phyloP scores from a whole-genome alignment of 2,329 filamentous ascomycete species.

The Pseudocercospora crystallina region DNA sequence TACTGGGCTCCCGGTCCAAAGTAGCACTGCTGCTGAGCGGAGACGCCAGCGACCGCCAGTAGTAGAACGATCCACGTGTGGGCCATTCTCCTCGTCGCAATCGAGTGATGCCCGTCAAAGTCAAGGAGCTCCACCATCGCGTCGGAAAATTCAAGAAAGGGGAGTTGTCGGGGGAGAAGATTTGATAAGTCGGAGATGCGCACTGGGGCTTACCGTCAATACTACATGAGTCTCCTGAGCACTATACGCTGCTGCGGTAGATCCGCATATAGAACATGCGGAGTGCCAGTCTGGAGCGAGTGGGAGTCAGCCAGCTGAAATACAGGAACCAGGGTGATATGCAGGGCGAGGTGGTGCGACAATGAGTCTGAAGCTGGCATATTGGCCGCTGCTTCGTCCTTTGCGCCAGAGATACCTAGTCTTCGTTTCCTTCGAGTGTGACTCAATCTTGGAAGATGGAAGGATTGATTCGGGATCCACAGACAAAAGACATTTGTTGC shows the following conservation, averaged over 20 bases:
- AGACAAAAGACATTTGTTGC: no score
- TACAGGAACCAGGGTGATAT: not conserved
- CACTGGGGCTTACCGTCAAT: not conserved
- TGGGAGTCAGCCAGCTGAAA: slow-evolving; percentile 6
- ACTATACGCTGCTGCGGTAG: not conserved
- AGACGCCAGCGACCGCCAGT: not conserved
- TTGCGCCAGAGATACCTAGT: no score
- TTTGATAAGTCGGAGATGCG: not conserved
- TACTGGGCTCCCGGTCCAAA: slow-evolving; percentile 29
- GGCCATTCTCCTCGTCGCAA: not conserved
- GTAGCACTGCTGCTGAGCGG: slow-evolving; percentile 34
- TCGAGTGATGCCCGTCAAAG: not conserved
- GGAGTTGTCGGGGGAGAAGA: not conserved
- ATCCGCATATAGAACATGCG: slow-evolving; percentile 13
- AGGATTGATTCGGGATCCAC: no score
- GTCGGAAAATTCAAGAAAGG: not conserved
- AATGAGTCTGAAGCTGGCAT: no score
- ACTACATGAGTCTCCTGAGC: not conserved
- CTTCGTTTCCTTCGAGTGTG: no score
- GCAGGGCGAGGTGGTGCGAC: not conserved
- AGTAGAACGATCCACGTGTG: slow-evolving; percentile 4
- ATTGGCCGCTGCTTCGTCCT: no score
- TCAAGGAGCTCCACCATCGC: no score
- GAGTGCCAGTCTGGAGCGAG: slow-evolving; percentile 1
- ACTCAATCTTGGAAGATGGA: no score